Evolutionary conservation across 257 asterid species (phyloP).

Genomic region (Jaltomata sinuosa): DNA sequence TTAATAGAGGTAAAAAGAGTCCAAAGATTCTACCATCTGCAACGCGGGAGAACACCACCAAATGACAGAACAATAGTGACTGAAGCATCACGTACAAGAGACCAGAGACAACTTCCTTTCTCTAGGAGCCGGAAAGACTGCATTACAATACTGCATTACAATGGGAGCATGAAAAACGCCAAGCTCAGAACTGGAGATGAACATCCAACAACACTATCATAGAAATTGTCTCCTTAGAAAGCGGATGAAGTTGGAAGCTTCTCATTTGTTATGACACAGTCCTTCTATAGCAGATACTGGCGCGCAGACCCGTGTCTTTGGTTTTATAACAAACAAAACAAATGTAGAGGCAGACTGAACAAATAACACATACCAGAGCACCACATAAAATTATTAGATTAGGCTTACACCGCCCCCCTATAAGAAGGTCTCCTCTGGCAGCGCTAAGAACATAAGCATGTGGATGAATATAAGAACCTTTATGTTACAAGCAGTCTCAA

Average conservation of each 20-base stretch:
- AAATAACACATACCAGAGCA: neutral
- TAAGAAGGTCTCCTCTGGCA: neutral
- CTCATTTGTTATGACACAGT: neutral
- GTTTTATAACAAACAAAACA: neutral
- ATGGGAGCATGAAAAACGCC: neutral
- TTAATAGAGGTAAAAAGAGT: neutral
- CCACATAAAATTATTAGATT: neutral
- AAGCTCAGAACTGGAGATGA: neutral
- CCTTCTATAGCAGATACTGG: neutral
- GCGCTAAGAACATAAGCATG: neutral
- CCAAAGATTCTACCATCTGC: neutral
- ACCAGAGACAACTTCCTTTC: neutral
- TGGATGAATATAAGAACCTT: neutral
- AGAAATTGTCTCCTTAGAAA: neutral
- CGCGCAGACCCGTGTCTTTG: neutral
- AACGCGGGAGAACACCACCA: neutral
- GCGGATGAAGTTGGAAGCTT: neutral
- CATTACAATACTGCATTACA: too few relatives aligned
- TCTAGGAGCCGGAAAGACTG: neutral
- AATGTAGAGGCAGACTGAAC: neutral
- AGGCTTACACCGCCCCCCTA: neutral
- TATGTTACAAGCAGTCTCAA: neutral
- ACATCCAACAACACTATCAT: neutral
- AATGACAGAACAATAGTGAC: neutral
- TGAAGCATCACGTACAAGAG: neutral